Percentiles rank a stretch among this genome's conserved stretches.
phyloP scores from a whole-genome alignment of 2,329 filamentous ascomycete genomes.

The Penicillium sp. region DNA sequence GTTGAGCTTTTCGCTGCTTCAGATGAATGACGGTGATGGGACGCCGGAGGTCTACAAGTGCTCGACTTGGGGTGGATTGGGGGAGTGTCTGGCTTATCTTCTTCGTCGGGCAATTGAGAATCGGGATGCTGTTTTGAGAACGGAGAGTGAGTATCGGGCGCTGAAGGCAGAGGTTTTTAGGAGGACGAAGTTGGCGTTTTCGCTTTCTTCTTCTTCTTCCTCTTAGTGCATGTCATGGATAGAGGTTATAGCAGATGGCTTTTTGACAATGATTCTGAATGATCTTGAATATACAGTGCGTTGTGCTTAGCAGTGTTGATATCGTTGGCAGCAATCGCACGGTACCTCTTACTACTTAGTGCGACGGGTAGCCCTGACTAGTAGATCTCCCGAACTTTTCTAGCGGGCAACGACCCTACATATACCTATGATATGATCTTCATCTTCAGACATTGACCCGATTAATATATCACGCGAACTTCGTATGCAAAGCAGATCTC shows the following conservation, averaged over 20 bases:
- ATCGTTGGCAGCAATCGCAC: too few species aligned
- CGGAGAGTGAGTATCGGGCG: slow-evolving; percentile 42
- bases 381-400: too few species aligned
- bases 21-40: slow-evolving; percentile 35
- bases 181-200: slow-evolving; percentile 13
- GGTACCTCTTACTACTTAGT: too few species aligned
- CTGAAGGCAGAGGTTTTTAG: slow-evolving; percentile 25
- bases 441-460: not conserved
- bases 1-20: slow-evolving; percentile 53
- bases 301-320: too few species aligned
- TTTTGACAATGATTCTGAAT: not conserved
- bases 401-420: too few species aligned
- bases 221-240: not conserved
- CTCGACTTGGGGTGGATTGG: slow-evolving; percentile 55
- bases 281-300: not conserved
- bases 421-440: too few species aligned
- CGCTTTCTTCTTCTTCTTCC: slow-evolving; percentile 6
- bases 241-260: not conserved
- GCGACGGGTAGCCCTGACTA: too few species aligned
- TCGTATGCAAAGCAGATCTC: slow-evolving; percentile 22
- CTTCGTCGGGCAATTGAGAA: slow-evolving; percentile 58
- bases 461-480: slow-evolving; percentile 1
- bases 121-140: slow-evolving; percentile 55
- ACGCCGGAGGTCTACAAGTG: slow-evolving; percentile 53
- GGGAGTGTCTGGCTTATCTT: slow-evolving; percentile 77